Percentiles rank a stretch among this genome's conserved stretches.
Evolutionary conservation across 140 eudicot species (phyloP).

Genomic region (Anethum foeniculum): DNA sequence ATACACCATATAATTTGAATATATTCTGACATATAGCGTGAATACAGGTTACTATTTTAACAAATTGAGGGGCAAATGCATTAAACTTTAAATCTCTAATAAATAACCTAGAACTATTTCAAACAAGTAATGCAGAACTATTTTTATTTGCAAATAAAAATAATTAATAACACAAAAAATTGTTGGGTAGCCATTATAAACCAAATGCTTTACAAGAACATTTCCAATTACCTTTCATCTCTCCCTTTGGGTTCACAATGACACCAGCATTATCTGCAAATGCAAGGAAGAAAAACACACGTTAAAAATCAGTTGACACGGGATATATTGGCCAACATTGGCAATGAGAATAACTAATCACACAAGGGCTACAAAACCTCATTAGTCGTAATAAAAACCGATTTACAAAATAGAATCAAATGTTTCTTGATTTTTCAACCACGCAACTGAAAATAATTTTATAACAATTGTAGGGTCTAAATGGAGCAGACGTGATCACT

Average conservation of each 20-base stretch:
- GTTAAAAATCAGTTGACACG: neutral
- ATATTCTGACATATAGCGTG: too few species aligned
- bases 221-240: constrained; percentile 50
- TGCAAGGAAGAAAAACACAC: neutral
- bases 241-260: constrained; percentile 63
- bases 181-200: too few species aligned
- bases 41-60: too few species aligned
- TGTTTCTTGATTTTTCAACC: too few species aligned
- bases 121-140: too few species aligned
- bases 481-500: constrained; percentile 29
- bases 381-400: neutral
- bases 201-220: neutral
- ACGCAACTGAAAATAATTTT: neutral
- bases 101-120: neutral
- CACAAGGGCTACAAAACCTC: neutral
- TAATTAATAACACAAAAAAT: too few species aligned
- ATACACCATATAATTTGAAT: neutral
- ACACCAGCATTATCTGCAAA: constrained; percentile 62
- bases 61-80: neutral
- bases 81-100: neutral
- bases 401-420: neutral
- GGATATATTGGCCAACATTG: neutral
- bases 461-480: constrained; percentile 1
- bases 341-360: neutral
- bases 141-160: too few species aligned